Percentiles rank a stretch among this genome's conserved stretches.
These are phyloP conservation scores for Penicillium macrosclerotiorum DNA, from an alignment of 495 filamentous ascomycete species.

Conservation along the genomic window DNA sequence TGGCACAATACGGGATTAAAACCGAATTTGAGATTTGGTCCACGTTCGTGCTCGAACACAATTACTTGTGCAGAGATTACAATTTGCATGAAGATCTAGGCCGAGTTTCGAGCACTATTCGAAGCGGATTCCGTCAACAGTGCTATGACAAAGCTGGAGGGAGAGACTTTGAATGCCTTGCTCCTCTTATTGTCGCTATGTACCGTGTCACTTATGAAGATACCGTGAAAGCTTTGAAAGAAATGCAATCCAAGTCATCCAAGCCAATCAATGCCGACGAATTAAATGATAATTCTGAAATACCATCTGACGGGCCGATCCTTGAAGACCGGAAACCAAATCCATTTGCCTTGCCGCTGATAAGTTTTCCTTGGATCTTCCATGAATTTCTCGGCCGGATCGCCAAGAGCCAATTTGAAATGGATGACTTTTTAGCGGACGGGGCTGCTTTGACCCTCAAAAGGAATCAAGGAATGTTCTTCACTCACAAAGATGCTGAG, in stretches of 20 bases:
- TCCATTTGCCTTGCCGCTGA: too few species aligned
- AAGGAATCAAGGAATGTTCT: constrained; percentile 1
- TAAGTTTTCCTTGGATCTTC: constrained; percentile 95
- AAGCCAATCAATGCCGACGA: too few species aligned
- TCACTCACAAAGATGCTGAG: constrained; percentile 6
- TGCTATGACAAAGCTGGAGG: constrained; percentile 65
- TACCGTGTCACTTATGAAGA: constrained; percentile 79
- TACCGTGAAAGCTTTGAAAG: constrained; percentile 51
- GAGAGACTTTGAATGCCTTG: constrained; percentile 54
- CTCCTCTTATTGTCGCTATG: constrained; percentile 78
- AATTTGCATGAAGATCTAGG: constrained; percentile 83
- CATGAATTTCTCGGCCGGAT: constrained; percentile 68
- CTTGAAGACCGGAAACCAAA: too few species aligned
- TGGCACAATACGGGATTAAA: constrained; percentile 80
- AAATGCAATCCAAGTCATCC: too few species aligned
- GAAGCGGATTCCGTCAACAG: constrained; percentile 60
- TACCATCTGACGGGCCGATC: background rate
- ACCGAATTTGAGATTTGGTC: constrained; percentile 94
- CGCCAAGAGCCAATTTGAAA: constrained; percentile 44
- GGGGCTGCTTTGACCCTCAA: too few species aligned
- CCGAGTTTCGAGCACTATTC: constrained; percentile 58
- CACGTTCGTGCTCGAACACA: constrained; percentile 74
- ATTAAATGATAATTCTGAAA: too few species aligned
- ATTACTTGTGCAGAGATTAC: constrained; percentile 66
- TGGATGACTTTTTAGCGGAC: too few species aligned